A percentile compares a stretch with the other conserved stretches of the same genome.
phyloP scores from a whole-genome alignment of 352 stramenopile genomes.

The Pythium dissotocum region DNA sequence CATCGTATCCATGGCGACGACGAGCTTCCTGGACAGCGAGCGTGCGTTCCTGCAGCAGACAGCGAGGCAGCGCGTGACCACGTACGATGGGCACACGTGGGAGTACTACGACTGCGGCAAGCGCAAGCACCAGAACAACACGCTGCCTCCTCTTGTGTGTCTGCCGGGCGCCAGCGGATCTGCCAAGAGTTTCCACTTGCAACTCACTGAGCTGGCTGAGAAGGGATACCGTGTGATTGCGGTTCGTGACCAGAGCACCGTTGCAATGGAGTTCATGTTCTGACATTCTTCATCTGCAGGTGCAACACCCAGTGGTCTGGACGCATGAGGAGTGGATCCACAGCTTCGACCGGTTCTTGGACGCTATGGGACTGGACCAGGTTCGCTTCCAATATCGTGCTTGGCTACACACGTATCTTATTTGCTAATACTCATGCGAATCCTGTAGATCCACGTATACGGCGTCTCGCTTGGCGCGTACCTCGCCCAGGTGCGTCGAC shows the following conservation, averaged over 20 bases:
- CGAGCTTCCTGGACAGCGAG: constrained; percentile 32
- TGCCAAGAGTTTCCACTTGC: constrained; percentile 58
- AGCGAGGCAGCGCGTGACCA: constrained; percentile 68
- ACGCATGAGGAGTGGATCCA: constrained; percentile 83
- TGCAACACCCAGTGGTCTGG: constrained; percentile 77
- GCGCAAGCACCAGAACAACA: constrained; percentile 28
- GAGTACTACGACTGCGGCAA: constrained; percentile 74
- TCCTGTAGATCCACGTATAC: constrained; percentile 58
- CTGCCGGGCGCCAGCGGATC: constrained; percentile 59
- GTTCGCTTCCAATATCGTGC: neutral
- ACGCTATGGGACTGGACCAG: constrained; percentile 52
- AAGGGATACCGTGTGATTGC: constrained; percentile 71
- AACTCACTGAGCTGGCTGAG: constrained; percentile 45
- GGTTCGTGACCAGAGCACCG: constrained; percentile 26
- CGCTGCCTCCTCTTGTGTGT: constrained; percentile 52
- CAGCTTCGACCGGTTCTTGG: constrained; percentile 78
- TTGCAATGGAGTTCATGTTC: neutral
- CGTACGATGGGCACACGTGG: constrained; percentile 77
- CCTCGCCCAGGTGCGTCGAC: constrained; percentile 52
- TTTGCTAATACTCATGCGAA: neutral
- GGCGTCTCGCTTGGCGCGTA: constrained; percentile 70
- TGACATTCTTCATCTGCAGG: constrained; percentile 17
- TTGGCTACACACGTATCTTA: neutral
- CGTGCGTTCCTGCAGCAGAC: constrained; percentile 60
- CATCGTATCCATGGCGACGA: neutral